These are phyloP conservation scores for Eimeria tenella DNA, from an alignment of 169 alveolate genomes.

Conservation along the genomic window DNA sequence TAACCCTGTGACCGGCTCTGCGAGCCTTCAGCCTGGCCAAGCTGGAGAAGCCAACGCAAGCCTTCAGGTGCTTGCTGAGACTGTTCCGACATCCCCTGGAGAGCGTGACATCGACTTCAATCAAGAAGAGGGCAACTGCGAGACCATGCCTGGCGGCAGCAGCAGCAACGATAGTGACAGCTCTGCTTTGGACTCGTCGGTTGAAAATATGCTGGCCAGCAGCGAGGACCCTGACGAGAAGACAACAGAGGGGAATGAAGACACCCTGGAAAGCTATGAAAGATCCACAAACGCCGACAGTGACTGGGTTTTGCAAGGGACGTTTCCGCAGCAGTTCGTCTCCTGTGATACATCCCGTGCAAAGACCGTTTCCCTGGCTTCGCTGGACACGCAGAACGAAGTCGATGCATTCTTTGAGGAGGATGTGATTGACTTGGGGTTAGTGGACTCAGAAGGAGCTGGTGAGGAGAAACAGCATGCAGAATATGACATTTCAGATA, in stretches of 20 bases:
- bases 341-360: not conserved
- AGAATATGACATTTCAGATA: not conserved
- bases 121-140: not conserved
- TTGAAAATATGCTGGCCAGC: not conserved
- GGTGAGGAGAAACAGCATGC: not conserved
- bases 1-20: too few species aligned
- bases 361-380: not conserved
- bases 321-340: not conserved
- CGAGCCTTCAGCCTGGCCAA: too few species aligned
- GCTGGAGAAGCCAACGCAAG: too few species aligned
- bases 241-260: not conserved
- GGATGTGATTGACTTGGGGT: slow-evolving; percentile 15
- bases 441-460: not conserved
- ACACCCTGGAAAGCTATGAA: not conserved
- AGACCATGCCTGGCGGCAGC: not conserved
- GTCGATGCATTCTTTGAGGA: not conserved
- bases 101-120: too few species aligned
- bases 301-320: slow-evolving; percentile 12
- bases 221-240: not conserved
- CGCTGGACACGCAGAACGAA: not conserved
- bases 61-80: too few species aligned
- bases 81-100: too few species aligned
- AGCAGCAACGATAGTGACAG: not conserved
- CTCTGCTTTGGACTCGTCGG: too few species aligned
- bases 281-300: not conserved